phyloP scores from a whole-genome alignment of 192 early-diverging fungal genomes.

The Coemansia sp. region DNA sequence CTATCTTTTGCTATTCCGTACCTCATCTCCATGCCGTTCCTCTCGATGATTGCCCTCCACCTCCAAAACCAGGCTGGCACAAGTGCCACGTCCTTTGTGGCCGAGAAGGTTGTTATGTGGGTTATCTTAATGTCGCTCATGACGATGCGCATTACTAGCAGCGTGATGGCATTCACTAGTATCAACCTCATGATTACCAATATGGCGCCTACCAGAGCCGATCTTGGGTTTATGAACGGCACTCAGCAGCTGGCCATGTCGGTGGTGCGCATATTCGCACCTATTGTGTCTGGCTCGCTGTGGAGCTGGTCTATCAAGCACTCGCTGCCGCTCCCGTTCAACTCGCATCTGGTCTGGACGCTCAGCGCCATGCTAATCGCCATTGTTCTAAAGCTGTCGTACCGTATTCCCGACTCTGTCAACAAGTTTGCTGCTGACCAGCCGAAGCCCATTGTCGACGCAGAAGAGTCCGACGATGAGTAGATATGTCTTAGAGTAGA shows the following conservation, averaged over 20 bases:
- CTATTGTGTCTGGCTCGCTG: slow-evolving; percentile 24
- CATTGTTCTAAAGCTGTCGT: slow-evolving; percentile 6
- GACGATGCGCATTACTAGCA: slow-evolving; percentile 18
- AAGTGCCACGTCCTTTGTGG: background rate
- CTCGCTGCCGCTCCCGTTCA: slow-evolving; percentile 35
- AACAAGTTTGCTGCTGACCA: slow-evolving; percentile 31
- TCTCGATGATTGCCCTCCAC: background rate
- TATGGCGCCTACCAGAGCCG: slow-evolving; percentile 28
- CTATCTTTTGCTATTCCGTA: slow-evolving; percentile 14
- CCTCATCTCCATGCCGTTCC: slow-evolving; percentile 10
- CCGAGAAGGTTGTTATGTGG: slow-evolving; percentile 27
- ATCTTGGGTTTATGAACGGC: slow-evolving; percentile 40
- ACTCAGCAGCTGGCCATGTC: slow-evolving; percentile 37
- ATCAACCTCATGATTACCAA: slow-evolving; percentile 39
- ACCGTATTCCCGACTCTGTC: slow-evolving; percentile 26
- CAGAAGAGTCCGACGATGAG: background rate
- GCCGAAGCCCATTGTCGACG: background rate
- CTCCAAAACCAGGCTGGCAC: background rate
- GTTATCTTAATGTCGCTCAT: slow-evolving; percentile 16
- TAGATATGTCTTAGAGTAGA: too few species aligned
- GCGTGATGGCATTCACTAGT: slow-evolving; percentile 33
- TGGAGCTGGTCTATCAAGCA: slow-evolving; percentile 48
- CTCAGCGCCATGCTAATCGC: slow-evolving; percentile 11
- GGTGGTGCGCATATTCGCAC: slow-evolving; percentile 19
- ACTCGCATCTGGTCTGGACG: slow-evolving; percentile 39